Base-by-base conservation (phyloP, 257 asterid species). In the Coffea eugenioides region DNA sequence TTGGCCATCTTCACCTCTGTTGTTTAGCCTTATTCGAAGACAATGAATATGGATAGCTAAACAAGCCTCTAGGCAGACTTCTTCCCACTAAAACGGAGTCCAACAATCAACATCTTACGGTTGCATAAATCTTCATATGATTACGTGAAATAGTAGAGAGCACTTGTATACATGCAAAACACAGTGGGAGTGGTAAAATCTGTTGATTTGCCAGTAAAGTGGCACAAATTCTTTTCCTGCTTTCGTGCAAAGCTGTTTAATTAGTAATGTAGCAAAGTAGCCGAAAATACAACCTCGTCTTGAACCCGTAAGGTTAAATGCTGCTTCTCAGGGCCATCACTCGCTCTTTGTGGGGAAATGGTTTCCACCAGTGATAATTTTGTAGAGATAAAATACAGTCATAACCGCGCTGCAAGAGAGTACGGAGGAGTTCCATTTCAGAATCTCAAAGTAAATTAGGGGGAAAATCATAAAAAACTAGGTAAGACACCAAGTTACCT, bases 321-420 rank as follows among this genome's bases (percentile, higher is more conserved):
- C 79, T 61, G n/a, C 39, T 31, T 48, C 71, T 61, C 61, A 2
- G 27, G 79, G 46, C 71, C 77, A 48, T 84, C 77, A 94, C 87
- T 96, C 95, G 8, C 75, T 45, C 92, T 96, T 92, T 0, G 93
- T 84, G 21, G 93, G 85, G 76, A 94, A 67, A 83, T 90, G 95
- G 85, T 94, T 94, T 82, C 99, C 99, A 14, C 97, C 94, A 3
- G 91, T 88, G 52, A 86, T 92, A 71, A 94, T 68, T 87, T 96
- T 96, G 91, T 88, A 94, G 27, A 91, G 83, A 76, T 92, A 96
- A 83, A 94, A 96, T 31, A 73, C 90, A 12, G 95, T 80, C 98
- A 96, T 92, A 71, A 92, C 80, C 13, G 82, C 77, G 75, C 99
- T 94, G 96, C 90, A 85, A 51, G 82, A 76, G 77, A 76, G 20